Base-by-base conservation (phyloP, 169 alveolate genomes). In the Cystoisospora suis region DNA sequence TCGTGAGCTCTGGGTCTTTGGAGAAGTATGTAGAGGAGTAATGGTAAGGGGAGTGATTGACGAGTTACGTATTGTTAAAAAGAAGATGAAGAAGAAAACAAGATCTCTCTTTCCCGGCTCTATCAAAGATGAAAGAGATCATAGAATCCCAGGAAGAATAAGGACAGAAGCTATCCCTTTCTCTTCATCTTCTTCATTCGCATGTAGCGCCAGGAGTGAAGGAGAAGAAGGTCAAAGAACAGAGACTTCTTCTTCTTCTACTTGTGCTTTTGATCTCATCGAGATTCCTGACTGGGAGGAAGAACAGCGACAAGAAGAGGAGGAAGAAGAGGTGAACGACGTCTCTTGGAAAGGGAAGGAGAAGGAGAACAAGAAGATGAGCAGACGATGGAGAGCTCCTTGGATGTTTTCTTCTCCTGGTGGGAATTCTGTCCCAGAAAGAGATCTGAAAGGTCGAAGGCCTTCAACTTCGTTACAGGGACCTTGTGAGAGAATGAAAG, bases 1-100 rank as follows among this genome's bases (percentile, higher is more conserved):
- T 20, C 88, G 88, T 3, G 88, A 81, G 88, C 5, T 81, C 32
- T 81, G 88, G 88, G 88, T 81, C 46, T 49, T 81, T 20, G 88
- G 88, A 4, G 36, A 29, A 29, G 47, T 81, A 0, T 36, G 45
- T 36, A 12, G 81, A 72, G 88, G 70, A 3, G 32, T 45, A 36
- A 40, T 40, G 75, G 70, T 42, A n/a, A 44, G 79, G 12, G 88
- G 88, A 5, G 75, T 81, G 40, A 81, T 81, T 46, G 88, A 81
- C 88, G 88, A 81, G 49, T 27, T 81, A 46, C 88, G 75, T 9
- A 81, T 81, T 32, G 49, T 38, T 5, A 47, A 32, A 15, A 3
- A 15, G 45, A n/a, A 27, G 27, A 27, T 27, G 27, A 27, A 58
- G 70, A 58, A 27, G 70, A 58, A 58, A n/a, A n/a, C n/a, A n/a